These are phyloP conservation scores for Trametes hirsuta DNA, from an alignment of 1,284 basidiomycete species.

Conservation along the genomic window DNA sequence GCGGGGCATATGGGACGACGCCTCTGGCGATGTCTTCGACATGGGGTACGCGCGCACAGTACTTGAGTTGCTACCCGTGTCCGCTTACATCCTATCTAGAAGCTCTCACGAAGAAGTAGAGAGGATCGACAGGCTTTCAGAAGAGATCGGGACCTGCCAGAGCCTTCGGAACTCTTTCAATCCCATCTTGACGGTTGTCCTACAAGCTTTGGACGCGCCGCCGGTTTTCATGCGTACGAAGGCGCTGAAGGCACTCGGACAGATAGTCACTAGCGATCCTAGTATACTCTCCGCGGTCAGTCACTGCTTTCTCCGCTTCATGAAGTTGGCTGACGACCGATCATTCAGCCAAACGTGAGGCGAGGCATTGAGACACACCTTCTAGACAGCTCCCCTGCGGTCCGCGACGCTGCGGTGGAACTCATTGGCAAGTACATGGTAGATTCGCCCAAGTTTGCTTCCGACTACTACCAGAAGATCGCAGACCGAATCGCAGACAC, in stretches of 20 bases:
- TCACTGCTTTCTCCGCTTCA: conserved; percentile 10
- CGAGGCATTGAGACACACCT: conserved; percentile 88
- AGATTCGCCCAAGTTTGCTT: conserved; percentile 81
- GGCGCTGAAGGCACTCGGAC: conserved; percentile 83
- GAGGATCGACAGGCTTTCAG: conserved; percentile 68
- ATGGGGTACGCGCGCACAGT: conserved; percentile 54
- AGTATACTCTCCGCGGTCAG: conserved; percentile 77
- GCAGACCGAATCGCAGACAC: conserved; percentile 92
- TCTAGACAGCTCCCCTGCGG: conserved; percentile 87
- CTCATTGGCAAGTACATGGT: conserved; percentile 95
- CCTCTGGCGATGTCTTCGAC: conserved; percentile 71
- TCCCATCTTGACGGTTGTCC: conserved; percentile 76
- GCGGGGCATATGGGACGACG: conserved; percentile 69
- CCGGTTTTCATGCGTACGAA: conserved; percentile 90
- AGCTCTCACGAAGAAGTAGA: conserved; percentile 70
- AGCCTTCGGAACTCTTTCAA: conserved; percentile 78
- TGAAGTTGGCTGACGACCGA: background rate
- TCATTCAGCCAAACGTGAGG: conserved; percentile 67
- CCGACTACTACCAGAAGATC: conserved; percentile 86
- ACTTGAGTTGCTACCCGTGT: too few relatives aligned
- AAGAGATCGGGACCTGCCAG: conserved; percentile 78
- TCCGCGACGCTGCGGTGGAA: conserved; percentile 95
- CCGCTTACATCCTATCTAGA: conserved; percentile 3
- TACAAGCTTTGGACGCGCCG: conserved; percentile 78
- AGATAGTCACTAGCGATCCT: conserved; percentile 85